A percentile compares a stretch with the other conserved stretches of the same genome.
phyloP scores from a whole-genome alignment of 495 filamentous ascomycete species.

The Neurospora sp. region DNA sequence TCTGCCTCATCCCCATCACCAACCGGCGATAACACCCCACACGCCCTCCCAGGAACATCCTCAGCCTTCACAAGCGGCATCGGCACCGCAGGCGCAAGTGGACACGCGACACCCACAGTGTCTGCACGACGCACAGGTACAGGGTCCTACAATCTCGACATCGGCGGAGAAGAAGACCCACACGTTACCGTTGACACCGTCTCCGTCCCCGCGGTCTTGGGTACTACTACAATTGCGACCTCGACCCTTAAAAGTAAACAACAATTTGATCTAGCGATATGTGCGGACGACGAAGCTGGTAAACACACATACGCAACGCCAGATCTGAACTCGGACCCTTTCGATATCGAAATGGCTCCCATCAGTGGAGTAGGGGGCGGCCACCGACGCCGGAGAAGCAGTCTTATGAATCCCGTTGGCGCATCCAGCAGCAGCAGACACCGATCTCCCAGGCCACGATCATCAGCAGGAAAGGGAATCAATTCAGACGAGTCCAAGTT shows the following conservation, averaged over 20 bases:
- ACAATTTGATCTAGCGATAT: background rate
- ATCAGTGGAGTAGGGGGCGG: conserved; percentile 25
- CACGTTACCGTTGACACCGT: background rate
- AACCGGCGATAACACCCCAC: background rate
- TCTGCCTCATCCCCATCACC: conserved; percentile 1
- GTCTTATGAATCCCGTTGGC: conserved; percentile 37
- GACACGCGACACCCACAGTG: conserved; percentile 7
- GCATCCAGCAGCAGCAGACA: conserved; percentile 32
- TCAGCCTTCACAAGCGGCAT: background rate
- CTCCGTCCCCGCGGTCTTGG: background rate
- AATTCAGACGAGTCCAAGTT: conserved; percentile 35
- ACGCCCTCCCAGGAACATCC: background rate
- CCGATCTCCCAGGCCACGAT: conserved; percentile 39
- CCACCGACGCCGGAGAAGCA: conserved; percentile 53
- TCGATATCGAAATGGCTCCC: conserved; percentile 40
- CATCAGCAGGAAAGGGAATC: conserved; percentile 8
- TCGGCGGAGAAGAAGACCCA: background rate
- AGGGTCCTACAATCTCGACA: background rate
- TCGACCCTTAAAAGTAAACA: background rate
- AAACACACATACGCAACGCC: background rate
- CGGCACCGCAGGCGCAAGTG: background rate
- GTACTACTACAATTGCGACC: background rate
- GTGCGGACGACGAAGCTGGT: background rate
- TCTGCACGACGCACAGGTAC: background rate
- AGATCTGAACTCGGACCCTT: conserved; percentile 8